These are phyloP conservation scores for Hymenoscyphus fructigenus DNA, from an alignment of 2,329 filamentous ascomycete genomes.

Conservation along the genomic window DNA sequence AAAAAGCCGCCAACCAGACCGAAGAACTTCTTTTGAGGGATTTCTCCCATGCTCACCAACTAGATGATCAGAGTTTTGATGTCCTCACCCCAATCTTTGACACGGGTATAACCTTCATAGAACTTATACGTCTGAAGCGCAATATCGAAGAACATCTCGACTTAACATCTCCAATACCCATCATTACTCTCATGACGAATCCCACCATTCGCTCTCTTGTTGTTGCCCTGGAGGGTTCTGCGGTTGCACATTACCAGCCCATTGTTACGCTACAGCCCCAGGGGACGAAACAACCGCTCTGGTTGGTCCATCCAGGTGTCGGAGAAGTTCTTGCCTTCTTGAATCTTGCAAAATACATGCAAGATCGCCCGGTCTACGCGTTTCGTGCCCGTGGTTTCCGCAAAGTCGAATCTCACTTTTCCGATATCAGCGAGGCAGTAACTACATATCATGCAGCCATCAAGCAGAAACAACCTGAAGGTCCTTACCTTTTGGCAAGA, in stretches of 20 bases:
- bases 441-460: constrained; percentile 43
- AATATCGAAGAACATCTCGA: constrained; percentile 8
- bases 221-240: constrained; percentile 22
- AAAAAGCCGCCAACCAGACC: too few relatives aligned
- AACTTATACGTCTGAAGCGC: constrained; percentile 10
- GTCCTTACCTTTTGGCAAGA: constrained; percentile 52
- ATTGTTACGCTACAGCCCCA: too few relatives aligned
- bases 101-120: too few relatives aligned
- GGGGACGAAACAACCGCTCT: constrained; percentile 35
- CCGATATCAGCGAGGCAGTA: constrained; percentile 41
- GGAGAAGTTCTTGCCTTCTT: constrained; percentile 45
- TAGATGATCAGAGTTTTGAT: too few relatives aligned
- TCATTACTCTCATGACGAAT: constrained; percentile 36
- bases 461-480: constrained; percentile 43
- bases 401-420: constrained; percentile 40
- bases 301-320: constrained; percentile 43
- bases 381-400: constrained; percentile 42
- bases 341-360: constrained; percentile 40
- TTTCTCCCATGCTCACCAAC: too few relatives aligned
- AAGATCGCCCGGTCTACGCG: constrained; percentile 47
- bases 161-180: background rate
- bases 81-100: too few relatives aligned
- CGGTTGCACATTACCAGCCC: too few relatives aligned
- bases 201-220: constrained; percentile 35
- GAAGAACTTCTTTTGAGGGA: too few relatives aligned